Conservation (phyloP, 148 eudicot genomes). For the Vaccinium vitisidaea region DNA sequence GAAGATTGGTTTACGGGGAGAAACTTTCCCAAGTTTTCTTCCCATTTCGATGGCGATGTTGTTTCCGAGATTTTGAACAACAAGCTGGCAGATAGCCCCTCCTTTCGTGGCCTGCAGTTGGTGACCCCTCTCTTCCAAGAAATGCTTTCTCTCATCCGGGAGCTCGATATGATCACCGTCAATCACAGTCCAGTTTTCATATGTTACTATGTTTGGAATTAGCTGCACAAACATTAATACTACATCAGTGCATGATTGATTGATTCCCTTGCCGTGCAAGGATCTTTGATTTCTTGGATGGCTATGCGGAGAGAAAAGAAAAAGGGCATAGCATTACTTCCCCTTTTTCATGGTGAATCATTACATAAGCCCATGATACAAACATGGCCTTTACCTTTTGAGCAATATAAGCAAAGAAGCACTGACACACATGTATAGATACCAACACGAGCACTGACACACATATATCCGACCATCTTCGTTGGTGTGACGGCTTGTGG, state of each 20-base stretch:
- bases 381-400: not conserved
- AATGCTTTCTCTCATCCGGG: slow-evolving; percentile 35
- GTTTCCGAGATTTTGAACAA: slow-evolving; percentile 55
- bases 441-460: not conserved
- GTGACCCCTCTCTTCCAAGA: slow-evolving; percentile 77
- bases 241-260: not conserved
- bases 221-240: slow-evolving; percentile 50
- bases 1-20: slow-evolving; percentile 14
- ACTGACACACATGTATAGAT: not conserved
- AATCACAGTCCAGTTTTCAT: slow-evolving; percentile 82
- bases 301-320: not conserved
- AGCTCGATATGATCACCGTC: slow-evolving; percentile 88
- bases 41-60: slow-evolving; percentile 32
- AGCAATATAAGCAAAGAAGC: not conserved
- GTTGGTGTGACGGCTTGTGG: too few relatives aligned
- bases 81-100: slow-evolving; percentile 71
- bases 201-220: slow-evolving; percentile 58
- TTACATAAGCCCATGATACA: not conserved
- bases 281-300: not conserved
- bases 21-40: slow-evolving; percentile 12
- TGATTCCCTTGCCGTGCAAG: not conserved
- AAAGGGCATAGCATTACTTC: not conserved
- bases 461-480: too few relatives aligned
- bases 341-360: not conserved
- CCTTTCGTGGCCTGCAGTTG: slow-evolving; percentile 39